Evolutionary conservation across 176 grass and related monocot species (phyloP).

Genomic region (Carex pumila): DNA sequence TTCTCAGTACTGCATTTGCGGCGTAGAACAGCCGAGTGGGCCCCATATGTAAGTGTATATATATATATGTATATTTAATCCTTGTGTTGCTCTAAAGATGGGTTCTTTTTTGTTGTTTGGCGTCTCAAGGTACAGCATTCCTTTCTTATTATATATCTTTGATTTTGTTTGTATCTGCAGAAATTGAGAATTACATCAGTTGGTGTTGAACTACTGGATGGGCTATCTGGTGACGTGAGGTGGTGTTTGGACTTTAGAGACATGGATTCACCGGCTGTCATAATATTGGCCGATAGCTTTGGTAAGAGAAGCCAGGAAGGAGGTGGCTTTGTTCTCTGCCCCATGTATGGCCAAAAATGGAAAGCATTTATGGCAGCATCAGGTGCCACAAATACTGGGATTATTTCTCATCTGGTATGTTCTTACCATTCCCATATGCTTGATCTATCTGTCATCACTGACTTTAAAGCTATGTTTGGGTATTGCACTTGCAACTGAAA

Average conservation of each 20-base stretch:
- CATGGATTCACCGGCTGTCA: constrained; percentile 78
- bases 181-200: constrained; percentile 86
- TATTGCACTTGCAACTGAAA: background rate
- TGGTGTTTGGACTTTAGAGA: constrained; percentile 99
- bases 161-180: constrained; percentile 24
- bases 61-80: background rate
- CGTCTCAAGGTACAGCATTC: constrained; percentile 1
- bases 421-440: background rate
- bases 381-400: constrained; percentile 59
- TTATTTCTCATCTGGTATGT: constrained; percentile 82
- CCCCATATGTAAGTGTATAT: constrained; percentile 53
- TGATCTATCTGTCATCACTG: background rate
- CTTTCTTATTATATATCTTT: background rate
- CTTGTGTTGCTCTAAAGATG: background rate
- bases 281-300: constrained; percentile 63
- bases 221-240: constrained; percentile 53
- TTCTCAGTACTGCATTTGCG: constrained; percentile 89
- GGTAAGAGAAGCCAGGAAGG: constrained; percentile 73
- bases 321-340: constrained; percentile 89
- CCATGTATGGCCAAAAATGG: constrained; percentile 83
- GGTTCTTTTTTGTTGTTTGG: background rate
- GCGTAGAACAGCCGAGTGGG: constrained; percentile 75
- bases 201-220: constrained; percentile 79
- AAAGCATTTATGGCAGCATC: constrained; percentile 93
- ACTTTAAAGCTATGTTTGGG: background rate